Conservation (phyloP, 75 land plant genomes). For the Cryptomeria japonica region DNA sequence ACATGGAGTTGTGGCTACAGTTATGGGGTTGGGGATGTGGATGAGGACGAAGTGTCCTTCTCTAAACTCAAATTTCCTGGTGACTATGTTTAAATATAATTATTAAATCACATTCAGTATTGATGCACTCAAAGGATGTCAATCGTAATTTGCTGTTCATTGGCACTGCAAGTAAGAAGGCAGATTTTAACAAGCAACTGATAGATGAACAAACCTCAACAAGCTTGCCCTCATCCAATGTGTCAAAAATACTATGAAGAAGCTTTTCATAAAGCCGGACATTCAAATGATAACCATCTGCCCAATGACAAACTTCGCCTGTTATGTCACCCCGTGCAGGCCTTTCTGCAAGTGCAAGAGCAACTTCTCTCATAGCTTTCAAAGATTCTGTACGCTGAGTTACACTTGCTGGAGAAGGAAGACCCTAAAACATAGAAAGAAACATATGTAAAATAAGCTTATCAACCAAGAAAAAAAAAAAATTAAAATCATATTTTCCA, state of each 20-base stretch:
- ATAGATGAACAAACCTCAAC: conserved; percentile 61
- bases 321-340: conserved; percentile 93
- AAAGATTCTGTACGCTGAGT: conserved; percentile 84
- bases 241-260: conserved; percentile 89
- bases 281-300: conserved; percentile 96
- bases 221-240: conserved; percentile 94
- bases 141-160: background rate
- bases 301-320: conserved; percentile 99
- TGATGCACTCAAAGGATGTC: background rate
- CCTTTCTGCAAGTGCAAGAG: conserved; percentile 89
- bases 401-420: conserved; percentile 82
- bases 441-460: background rate
- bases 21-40: background rate
- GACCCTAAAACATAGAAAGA: conserved; percentile 38
- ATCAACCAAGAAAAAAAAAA: background rate
- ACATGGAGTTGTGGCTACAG: background rate
- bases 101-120: background rate
- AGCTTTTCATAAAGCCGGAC: conserved; percentile 89
- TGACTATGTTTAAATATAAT: background rate
- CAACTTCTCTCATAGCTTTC: conserved; percentile 72
- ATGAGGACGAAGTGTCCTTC: background rate
- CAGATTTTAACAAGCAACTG: conserved; percentile 5
- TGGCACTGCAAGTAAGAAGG: background rate
- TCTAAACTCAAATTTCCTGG: background rate
- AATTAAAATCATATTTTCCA: background rate